A percentile compares a stretch with the other conserved stretches of the same genome.
Conservation (phyloP, 1,139 yeast genomes). For the Pichia kudriavzevii region DNA sequence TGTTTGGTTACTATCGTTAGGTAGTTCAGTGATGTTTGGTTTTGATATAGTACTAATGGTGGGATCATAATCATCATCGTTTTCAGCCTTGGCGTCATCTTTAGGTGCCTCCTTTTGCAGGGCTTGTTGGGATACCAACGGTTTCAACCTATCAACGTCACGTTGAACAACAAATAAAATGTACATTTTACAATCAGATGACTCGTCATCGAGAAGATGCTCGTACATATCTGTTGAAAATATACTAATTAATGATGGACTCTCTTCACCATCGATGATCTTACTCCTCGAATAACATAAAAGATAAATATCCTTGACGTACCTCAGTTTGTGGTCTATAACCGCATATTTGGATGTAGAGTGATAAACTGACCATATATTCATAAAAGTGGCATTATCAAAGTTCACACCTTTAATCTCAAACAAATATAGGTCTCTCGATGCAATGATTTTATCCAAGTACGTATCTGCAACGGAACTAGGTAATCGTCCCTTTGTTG, state of each 20-base stretch:
- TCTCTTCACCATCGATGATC: conserved; percentile 12
- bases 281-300: conserved; percentile 34
- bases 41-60: too few species aligned
- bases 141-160: conserved; percentile 7
- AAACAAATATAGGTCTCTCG: conserved; percentile 47
- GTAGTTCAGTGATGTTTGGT: too few species aligned
- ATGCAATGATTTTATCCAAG: conserved; percentile 38
- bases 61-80: too few species aligned
- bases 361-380: conserved; percentile 40
- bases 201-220: too few species aligned
- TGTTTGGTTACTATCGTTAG: too few species aligned
- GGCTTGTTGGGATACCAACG: background rate
- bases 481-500: conserved; percentile 60
- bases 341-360: conserved; percentile 39
- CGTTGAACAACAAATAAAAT: conserved; percentile 16
- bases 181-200: conserved; percentile 12
- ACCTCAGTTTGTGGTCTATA: conserved; percentile 39
- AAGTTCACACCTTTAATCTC: conserved; percentile 30
- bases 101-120: too few species aligned
- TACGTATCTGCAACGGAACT: conserved; percentile 48
- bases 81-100: too few species aligned
- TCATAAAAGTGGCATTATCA: conserved; percentile 32
- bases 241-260: conserved; percentile 9
- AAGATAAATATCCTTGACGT: conserved; percentile 62
- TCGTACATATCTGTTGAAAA: too few species aligned